A percentile compares a stretch with the other conserved stretches of the same genome.
phyloP scores from a whole-genome alignment of 345 rosid genomes.

The Eutrema japonicum region DNA sequence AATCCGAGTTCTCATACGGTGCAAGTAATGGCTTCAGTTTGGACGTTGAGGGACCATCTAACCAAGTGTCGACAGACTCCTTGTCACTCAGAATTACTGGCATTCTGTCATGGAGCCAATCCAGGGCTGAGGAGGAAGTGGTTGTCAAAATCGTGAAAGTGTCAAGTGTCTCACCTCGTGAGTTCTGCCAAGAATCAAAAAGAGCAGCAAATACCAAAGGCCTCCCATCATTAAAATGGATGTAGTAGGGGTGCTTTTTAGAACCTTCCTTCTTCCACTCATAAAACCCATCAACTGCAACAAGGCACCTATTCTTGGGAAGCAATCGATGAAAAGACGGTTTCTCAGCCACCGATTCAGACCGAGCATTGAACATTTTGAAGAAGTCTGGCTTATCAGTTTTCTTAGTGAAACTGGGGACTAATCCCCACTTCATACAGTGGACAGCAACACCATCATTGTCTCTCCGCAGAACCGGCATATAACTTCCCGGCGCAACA shows the following conservation, averaged over 20 bases:
- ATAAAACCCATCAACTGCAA: slow-evolving; percentile 88
- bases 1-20: slow-evolving; percentile 71
- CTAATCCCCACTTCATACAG: slow-evolving; percentile 91
- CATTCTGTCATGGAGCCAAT: slow-evolving; percentile 96
- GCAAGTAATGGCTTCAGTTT: slow-evolving; percentile 59
- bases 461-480: slow-evolving; percentile 71
- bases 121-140: slow-evolving; percentile 63
- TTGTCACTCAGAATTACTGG: slow-evolving; percentile 83
- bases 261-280: slow-evolving; percentile 98
- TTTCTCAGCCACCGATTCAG: slow-evolving; percentile 81
- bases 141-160: slow-evolving; percentile 86
- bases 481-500: slow-evolving; percentile 69
- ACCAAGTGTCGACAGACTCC: slow-evolving; percentile 70
- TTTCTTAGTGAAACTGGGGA: slow-evolving; percentile 81
- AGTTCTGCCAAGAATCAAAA: slow-evolving; percentile 78
- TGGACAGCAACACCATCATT: slow-evolving; percentile 61
- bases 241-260: slow-evolving; percentile 84
- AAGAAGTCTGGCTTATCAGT: slow-evolving; percentile 81
- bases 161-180: slow-evolving; percentile 77
- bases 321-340: slow-evolving; percentile 88
- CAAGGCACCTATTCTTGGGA: slow-evolving; percentile 79
- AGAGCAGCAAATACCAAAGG: slow-evolving; percentile 94
- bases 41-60: slow-evolving; percentile 55
- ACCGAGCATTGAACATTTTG: slow-evolving; percentile 94
- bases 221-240: slow-evolving; percentile 82